Conservation (phyloP, 202 grass and related monocot genomes). For the Panicum virgatum region DNA sequence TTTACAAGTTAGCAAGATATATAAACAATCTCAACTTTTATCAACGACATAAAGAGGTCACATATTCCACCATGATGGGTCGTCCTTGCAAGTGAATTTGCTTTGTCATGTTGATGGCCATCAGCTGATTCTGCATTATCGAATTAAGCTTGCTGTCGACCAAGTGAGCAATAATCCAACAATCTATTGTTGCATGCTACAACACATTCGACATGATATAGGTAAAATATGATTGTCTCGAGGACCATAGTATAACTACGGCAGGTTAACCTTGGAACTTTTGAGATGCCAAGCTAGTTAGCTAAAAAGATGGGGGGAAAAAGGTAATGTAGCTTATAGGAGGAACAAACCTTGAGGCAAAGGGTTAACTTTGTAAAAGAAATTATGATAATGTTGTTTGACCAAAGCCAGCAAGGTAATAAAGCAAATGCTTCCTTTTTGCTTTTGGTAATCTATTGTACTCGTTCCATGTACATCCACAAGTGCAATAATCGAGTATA, state of each 20-base stretch:
- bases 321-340: background rate
- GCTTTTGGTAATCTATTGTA: background rate
- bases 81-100: background rate
- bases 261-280: slow-evolving; percentile 1
- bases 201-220: background rate
- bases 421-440: slow-evolving; percentile 18
- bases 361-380: slow-evolving; percentile 11
- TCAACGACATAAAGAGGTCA: background rate
- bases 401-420: slow-evolving; percentile 27
- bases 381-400: slow-evolving; percentile 33
- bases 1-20: background rate
- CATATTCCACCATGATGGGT: background rate
- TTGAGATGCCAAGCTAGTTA: slow-evolving; percentile 18
- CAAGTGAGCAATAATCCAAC: background rate
- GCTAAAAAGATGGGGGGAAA: background rate
- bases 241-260: background rate
- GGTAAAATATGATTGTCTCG: slow-evolving; percentile 7
- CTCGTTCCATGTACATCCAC: background rate
- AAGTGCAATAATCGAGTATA: background rate
- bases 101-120: background rate
- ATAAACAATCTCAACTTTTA: background rate
- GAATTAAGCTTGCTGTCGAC: background rate
- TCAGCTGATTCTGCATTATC: background rate
- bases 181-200: background rate
- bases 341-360: background rate